Base-by-base conservation (phyloP, 2,329 filamentous ascomycete species). In the Colletotrichum coccodes region DNA sequence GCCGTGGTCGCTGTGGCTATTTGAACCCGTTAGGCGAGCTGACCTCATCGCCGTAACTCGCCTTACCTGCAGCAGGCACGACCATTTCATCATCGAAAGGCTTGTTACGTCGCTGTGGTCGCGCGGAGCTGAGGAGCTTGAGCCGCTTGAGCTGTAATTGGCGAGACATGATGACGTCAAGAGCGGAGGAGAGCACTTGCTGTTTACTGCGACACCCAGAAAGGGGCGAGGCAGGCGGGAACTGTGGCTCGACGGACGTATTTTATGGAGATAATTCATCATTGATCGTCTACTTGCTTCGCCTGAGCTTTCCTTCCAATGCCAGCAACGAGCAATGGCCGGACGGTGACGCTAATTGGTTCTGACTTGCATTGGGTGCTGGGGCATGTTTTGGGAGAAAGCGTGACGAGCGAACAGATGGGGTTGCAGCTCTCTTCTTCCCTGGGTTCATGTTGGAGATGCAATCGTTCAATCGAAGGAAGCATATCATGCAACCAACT, bases 131-230 rank as follows among this genome's bases (percentile, higher is more conserved):
- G 47, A 34, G 60, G 60, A 63, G 60, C 38, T 61, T 53, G 63
- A 62, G 58, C 32, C 18, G 40, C 21, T 42, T 46, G 56, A 36
- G 30, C 42, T 47, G 42, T 44, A 28, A 60, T 66, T 18, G 26
- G 62, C 66, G 42, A 69, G 66, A 69, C 66, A 69, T 69, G 38
- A 66, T 69, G 66, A 69, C 66, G 66, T 69, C 66, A 69, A 69
- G 38, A 54, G 66, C 54, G 42, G 66, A 65, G 34, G 49, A 44
- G 36, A 38, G 61, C 34, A 56, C 58, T 40, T 54, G 63, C 38
- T 32, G 40, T 38, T 61, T 16, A 32, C 57, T 47, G 58, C 47
- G 30, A 50, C 32, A 56, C 34, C 58, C 23, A 46, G 34, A 42
- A 32, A 58, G 46, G 60, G 54, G 54, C 61, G 62, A 47, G 40